A percentile compares a stretch with the other conserved stretches of the same genome.
phyloP scores from a whole-genome alignment of 768 basidiomycete genomes.

The Calocybe gangraenosa region DNA sequence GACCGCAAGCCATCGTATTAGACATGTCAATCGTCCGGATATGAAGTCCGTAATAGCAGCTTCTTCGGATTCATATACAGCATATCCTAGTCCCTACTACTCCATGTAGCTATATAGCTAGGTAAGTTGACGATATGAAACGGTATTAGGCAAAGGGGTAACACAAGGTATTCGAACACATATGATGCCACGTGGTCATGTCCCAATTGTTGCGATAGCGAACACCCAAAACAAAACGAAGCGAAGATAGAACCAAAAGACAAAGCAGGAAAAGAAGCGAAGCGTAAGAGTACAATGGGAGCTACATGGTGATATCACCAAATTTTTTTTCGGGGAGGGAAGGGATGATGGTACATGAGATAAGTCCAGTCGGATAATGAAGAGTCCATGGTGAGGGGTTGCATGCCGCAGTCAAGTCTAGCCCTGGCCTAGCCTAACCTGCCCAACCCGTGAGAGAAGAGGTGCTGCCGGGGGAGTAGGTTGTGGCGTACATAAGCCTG shows the following conservation, averaged over 20 bases:
- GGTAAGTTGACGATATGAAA: not conserved
- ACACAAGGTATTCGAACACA: not conserved
- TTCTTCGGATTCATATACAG: no score
- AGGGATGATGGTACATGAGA: not conserved
- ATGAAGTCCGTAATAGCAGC: not conserved
- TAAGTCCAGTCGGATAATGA: not conserved
- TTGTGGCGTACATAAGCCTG: slow-evolving; percentile 17
- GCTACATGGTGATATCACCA: not conserved
- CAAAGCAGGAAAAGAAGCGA: not conserved
- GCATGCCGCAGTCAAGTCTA: slow-evolving; percentile 11
- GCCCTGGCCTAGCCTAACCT: no score
- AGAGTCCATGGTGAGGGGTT: not conserved
- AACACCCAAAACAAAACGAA: not conserved
- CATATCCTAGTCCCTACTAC: no score
- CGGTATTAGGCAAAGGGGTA: not conserved
- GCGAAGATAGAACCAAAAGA: not conserved
- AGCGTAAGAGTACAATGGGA: not conserved
- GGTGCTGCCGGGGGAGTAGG: slow-evolving; percentile 24
- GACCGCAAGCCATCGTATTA: no score
- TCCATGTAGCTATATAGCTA: not conserved
- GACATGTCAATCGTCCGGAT: not conserved
- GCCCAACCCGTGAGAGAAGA: slow-evolving; percentile 50
- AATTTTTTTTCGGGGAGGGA: no score
- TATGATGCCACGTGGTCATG: not conserved
- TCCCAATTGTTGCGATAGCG: not conserved